These are phyloP conservation scores for Cladosporium sp. DNA, from an alignment of 2,329 filamentous ascomycete genomes.

Conservation along the genomic window DNA sequence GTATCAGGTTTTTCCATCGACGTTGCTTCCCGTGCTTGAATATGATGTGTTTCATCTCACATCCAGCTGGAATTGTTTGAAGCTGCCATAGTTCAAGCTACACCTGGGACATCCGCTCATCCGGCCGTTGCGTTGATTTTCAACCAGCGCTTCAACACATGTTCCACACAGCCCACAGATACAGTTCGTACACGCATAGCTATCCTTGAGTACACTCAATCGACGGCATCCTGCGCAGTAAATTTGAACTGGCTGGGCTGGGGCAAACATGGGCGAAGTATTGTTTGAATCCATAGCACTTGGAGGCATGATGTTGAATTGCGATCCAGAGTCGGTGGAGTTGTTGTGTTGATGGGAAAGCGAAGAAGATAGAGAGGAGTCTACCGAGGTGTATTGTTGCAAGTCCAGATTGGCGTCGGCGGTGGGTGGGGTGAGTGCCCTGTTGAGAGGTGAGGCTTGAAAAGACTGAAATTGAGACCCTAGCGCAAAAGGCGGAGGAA, in stretches of 20 bases:
- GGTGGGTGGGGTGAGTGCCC: conserved; percentile 77
- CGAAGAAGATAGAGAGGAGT: conserved; percentile 52
- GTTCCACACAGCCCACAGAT: conserved; percentile 88
- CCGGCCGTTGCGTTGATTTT: conserved; percentile 64
- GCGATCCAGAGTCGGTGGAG: conserved; percentile 63
- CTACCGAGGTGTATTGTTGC: conserved; percentile 83
- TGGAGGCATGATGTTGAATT: conserved; percentile 53
- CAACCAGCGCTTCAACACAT: conserved; percentile 76
- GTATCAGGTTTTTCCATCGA: too few species aligned
- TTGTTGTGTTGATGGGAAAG: conserved; percentile 29
- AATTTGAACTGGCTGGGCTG: conserved; percentile 60
- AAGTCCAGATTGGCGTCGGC: conserved; percentile 40
- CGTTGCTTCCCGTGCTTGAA: background rate
- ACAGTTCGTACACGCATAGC: conserved; percentile 92
- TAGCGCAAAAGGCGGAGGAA: conserved; percentile 51
- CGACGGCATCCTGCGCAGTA: conserved; percentile 86
- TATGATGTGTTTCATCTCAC: conserved; percentile 51
- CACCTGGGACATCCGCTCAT: conserved; percentile 71
- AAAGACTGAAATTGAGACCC: conserved; percentile 59
- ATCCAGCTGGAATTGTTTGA: conserved; percentile 81
- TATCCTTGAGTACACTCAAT: conserved; percentile 71
- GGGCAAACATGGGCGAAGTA: conserved; percentile 41
- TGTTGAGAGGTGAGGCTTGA: conserved; percentile 84
- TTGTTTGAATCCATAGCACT: conserved; percentile 42
- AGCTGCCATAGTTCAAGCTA: conserved; percentile 55